Percentiles rank a stretch among this genome's conserved stretches.
Conservation (phyloP, 305 asterid species). For the Withania somnifera region DNA sequence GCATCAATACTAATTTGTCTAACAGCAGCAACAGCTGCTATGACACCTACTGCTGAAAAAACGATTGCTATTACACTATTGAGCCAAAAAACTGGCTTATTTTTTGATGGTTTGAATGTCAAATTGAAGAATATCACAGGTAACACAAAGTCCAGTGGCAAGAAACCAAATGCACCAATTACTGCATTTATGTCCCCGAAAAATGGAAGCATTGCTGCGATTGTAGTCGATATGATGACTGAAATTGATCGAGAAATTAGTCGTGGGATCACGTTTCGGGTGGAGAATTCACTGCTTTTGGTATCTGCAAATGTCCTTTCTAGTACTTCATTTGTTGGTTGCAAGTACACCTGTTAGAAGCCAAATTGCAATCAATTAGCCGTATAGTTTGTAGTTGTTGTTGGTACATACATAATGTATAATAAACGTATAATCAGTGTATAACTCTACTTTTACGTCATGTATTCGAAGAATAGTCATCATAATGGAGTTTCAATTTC, state of each 20-base stretch:
- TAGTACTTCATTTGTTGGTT: constrained; percentile 80
- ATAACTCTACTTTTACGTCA: too few relatives aligned
- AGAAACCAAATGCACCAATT: constrained; percentile 82
- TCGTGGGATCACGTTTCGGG: constrained; percentile 60
- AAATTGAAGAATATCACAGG: constrained; percentile 73
- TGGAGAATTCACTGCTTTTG: constrained; percentile 49
- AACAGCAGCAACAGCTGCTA: constrained; percentile 79
- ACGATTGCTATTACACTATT: constrained; percentile 43
- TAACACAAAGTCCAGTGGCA: constrained; percentile 85
- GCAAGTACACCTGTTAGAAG: constrained; percentile 58
- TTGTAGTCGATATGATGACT: constrained; percentile 47
- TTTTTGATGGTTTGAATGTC: constrained; percentile 66
- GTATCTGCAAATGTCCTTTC: constrained; percentile 64
- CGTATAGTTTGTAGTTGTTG: too few relatives aligned
- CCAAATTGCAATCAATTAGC: too few relatives aligned
- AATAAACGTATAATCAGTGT: too few relatives aligned
- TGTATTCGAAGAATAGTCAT: too few relatives aligned
- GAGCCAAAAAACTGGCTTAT: constrained; percentile 39
- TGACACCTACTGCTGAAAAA: constrained; percentile 45
- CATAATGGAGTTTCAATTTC: too few relatives aligned
- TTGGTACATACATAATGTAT: too few relatives aligned
- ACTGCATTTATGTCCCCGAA: constrained; percentile 78
- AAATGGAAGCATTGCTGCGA: constrained; percentile 90
- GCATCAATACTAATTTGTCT: constrained; percentile 88
- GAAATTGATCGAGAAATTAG: constrained; percentile 56